Evolutionary conservation across 208 protist species (phyloP), one percentile per base, ranked within the genome.

Genomic region (Wallacemonas sp.): DNA sequence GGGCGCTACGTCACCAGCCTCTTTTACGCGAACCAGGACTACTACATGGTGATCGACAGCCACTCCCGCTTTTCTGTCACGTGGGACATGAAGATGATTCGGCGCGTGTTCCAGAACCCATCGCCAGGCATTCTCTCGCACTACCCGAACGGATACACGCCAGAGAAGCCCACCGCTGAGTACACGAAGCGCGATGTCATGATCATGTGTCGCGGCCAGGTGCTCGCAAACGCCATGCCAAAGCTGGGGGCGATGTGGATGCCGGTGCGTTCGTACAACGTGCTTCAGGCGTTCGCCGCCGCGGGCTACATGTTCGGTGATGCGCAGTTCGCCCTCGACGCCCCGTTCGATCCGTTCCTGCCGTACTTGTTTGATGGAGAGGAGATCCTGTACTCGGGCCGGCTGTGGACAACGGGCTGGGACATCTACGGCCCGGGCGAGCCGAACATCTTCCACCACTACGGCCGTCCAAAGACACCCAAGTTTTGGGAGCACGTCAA

Each of bases 321-420:
- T 58, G 78, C 82, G 12, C 74, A 80, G 73, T 90, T 83, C 70
- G 65, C 89, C 16, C 68, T 84, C 26, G 86, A 94, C 36, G 85
- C 87, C 9, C 96, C 94, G 1, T 98, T 97, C 73, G 96, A 98
- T 72, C 94, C 96, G 9, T 87, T 95, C 66, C 78, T 98, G 44
- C 82, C 81, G 9, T 95, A 95, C 72, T 54, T 98, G 11, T 98
- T 98, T 73, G 94, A 97, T 56, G 96, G 96, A 5, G 96, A 98
- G 69, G 93, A 97, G 68, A 90, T 89, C 24, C 57, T 92, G 39
- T 95, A 95, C 79, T 83, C 88, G 1, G 82, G 70, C 39, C 85
- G 94, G 6, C 36, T 96, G 41, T 98, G 83, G 82, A 98, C 94
- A 16, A 58, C 54, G 48, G 94, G 94, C 3, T 98, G 81, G 71